Base-by-base conservation (phyloP, 2,329 filamentous ascomycete species). In the Rasamsonia emersonii region DNA sequence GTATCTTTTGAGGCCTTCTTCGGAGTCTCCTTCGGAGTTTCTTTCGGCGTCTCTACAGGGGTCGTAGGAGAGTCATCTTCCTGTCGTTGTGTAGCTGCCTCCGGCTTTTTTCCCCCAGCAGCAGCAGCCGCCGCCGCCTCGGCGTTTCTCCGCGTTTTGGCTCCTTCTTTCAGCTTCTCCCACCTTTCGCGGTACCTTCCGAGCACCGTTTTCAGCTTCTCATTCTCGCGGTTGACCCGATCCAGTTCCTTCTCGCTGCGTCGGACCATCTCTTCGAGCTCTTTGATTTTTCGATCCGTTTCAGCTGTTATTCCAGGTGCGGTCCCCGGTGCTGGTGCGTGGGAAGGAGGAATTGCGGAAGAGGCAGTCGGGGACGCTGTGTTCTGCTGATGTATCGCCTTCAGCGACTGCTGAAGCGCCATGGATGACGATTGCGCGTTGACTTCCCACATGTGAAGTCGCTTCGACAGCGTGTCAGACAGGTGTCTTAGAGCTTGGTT, bases 391-490 rank as follows among this genome's bases (percentile, higher is more conserved):
- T 65, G 61, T 34, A 70, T 58, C 37, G 66, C 61, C 43, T 68
- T 63, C 47, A 77, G 78, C 45, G 85, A 93, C 54, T 95, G 86
- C 9, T 88, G 84, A 19, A 96, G 71, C 3, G 86, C 85, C 60
- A 88, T 75, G 32, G 82, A 84, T 21, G 82, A 88, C 41, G 80
- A 86, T 59, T 96, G 91, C 0, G 86, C 86, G 47, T 85, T 88
- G 23, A 86, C 79, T 59, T 98, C 89, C 62, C 94, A 98, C 40
- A 86, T 82, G 48, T 91, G 83, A n/a, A 98, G 72, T 1, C 89
- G 77, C 46, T 82, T 84, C 40, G 82, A 84, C 20, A 95, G 73
- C 30, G 85, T 86, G 58, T 96, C 88, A 6, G 93, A 75, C 46
- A 86, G 78, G 36, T 82, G 75, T 49, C 91, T 89, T 30, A 96